Conservation (phyloP, 257 asterid genomes). For the Solanum appendiculatum region DNA sequence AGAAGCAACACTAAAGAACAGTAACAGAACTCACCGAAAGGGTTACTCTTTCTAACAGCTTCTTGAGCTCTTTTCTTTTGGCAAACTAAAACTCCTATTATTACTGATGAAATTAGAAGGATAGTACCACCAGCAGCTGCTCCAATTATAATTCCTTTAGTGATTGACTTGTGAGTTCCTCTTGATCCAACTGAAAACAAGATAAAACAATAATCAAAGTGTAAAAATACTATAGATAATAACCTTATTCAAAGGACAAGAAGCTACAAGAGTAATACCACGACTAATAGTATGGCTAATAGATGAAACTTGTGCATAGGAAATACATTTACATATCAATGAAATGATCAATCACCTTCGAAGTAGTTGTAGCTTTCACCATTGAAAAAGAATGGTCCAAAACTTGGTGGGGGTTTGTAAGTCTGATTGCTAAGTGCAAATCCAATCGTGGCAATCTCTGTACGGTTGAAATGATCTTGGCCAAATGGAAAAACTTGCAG, state of each 20-base stretch:
- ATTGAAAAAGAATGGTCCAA: slow-evolving; percentile 57
- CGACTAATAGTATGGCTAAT: not conserved
- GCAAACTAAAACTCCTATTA: slow-evolving; percentile 62
- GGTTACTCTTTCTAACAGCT: slow-evolving; percentile 53
- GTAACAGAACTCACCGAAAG: slow-evolving; percentile 47
- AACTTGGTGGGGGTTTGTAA: slow-evolving; percentile 49
- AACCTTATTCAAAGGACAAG: not conserved
- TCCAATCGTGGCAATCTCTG: slow-evolving; percentile 45
- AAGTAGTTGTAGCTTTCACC: slow-evolving; percentile 36
- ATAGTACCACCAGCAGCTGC: slow-evolving; percentile 51
- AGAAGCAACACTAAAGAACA: not conserved
- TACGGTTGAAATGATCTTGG: slow-evolving; percentile 34
- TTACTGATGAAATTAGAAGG: slow-evolving; percentile 33
- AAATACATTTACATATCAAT: not conserved
- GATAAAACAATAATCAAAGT: not conserved
- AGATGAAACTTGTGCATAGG: not conserved
- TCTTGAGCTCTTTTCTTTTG: slow-evolving; percentile 56
- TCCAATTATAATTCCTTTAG: slow-evolving; percentile 37
- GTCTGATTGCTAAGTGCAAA: slow-evolving; percentile 65
- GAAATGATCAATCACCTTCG: slow-evolving; percentile 25
- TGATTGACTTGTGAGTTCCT: slow-evolving; percentile 24
- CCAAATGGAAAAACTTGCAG: slow-evolving; percentile 65
- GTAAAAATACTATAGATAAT: not conserved
- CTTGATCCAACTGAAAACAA: slow-evolving; percentile 10
- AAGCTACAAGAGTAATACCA: not conserved